These are phyloP conservation scores for Gossypium davidsonii DNA, from an alignment of 441 rosid species.

Conservation along the genomic window DNA sequence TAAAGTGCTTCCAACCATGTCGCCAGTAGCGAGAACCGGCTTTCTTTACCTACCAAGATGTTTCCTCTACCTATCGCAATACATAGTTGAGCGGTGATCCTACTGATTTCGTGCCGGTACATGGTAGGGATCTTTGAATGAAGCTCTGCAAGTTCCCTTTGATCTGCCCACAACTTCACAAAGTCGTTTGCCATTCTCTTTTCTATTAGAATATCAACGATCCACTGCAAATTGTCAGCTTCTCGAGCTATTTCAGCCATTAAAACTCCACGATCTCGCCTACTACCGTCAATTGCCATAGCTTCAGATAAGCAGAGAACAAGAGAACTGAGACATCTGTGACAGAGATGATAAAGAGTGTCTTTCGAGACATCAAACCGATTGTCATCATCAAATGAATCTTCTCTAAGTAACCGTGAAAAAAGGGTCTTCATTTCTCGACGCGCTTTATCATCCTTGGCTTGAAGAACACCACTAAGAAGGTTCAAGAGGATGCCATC, in stretches of 20 bases:
- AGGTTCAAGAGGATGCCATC: constrained; percentile 69
- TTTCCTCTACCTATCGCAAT: constrained; percentile 78
- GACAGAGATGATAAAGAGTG: constrained; percentile 66
- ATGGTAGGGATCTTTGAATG: constrained; percentile 77
- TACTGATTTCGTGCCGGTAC: constrained; percentile 81
- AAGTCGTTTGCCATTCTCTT: constrained; percentile 64
- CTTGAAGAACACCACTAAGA: constrained; percentile 60
- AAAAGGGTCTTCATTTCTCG: constrained; percentile 76
- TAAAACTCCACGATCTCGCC: constrained; percentile 54
- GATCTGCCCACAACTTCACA: constrained; percentile 84
- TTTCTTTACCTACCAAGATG: constrained; percentile 63
- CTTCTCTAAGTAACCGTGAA: constrained; percentile 65
- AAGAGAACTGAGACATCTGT: constrained; percentile 67
- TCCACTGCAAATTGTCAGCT: constrained; percentile 89
- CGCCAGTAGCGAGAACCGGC: constrained; percentile 53
- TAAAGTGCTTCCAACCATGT: constrained; percentile 88
- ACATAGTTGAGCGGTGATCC: constrained; percentile 75
- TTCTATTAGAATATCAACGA: constrained; percentile 68
- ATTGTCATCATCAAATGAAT: constrained; percentile 31
- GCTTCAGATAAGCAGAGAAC: constrained; percentile 77
- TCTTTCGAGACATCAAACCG: constrained; percentile 55
- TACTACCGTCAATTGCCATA: constrained; percentile 36
- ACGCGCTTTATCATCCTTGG: constrained; percentile 83
- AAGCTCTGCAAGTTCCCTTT: constrained; percentile 71
- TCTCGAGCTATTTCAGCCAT: constrained; percentile 82